Base-by-base conservation (phyloP, 108 stramenopile genomes). In the Skeletonema tropicum region DNA sequence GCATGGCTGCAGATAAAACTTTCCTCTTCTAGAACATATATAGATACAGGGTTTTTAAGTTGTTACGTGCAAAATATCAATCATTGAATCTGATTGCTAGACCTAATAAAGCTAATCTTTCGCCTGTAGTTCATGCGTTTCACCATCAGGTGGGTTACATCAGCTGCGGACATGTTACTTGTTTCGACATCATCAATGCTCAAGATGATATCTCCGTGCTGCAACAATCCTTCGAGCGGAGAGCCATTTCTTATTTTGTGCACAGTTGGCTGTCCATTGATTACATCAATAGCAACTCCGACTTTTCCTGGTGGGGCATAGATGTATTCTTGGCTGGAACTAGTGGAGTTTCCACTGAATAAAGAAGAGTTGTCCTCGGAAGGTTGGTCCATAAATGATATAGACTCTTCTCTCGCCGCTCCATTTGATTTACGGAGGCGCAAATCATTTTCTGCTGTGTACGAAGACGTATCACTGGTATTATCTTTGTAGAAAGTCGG, bases 61-160 rank as follows among this genome's bases (percentile, higher is more conserved):
- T 8, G 4, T 10, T 23, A 23, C 21, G 7, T 55, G 19, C 52
- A 21, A 23, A 1, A 23, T 6, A 55, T 55, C 52, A n/a, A 21
- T 55, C 52, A 55, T 55, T 55, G 52, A 55, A 55, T 66, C 65
- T 42, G 26, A 63, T 63, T 61, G 67, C 9, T 17, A 23, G 52
- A 23, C 66, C 81, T 76, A 8, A 88, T 25, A 58, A 86, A 64
- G 8, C 82, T 87, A 31, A 94, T 83, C 33, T 70, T 86, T 72
- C 93, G 57, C 25, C 66, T 23, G 65, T 79, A 69, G 41, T 87
- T 75, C 59, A 89, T 88, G 15, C 87, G 85, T 67, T 83, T 87
- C 41, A 75, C 82, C 82, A 83, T 83, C 55, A 79, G 41, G 30
- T 68, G 59, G 11, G 82, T 83, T 15, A 83, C 70, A 64, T 83